These are phyloP conservation scores for Clausena lansium DNA, from an alignment of 345 rosid species.

Conservation along the genomic window DNA sequence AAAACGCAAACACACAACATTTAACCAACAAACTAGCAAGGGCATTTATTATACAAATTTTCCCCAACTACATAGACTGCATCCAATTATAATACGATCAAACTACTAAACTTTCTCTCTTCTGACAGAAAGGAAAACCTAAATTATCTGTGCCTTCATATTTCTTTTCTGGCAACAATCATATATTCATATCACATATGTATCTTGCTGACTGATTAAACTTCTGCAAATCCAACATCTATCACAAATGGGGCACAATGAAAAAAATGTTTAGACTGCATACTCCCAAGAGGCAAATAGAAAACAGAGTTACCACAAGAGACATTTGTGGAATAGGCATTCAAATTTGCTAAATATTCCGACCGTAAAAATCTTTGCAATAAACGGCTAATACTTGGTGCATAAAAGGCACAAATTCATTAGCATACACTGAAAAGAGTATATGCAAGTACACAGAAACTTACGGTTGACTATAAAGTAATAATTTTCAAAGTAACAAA, in stretches of 20 bases:
- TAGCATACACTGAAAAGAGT: neutral
- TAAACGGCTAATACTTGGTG: neutral
- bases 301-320: neutral
- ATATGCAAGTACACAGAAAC: neutral
- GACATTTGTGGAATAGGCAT: neutral
- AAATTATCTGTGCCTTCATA: neutral
- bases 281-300: neutral
- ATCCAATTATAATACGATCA: neutral
- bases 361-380: neutral
- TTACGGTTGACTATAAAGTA: neutral
- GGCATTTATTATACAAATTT: neutral
- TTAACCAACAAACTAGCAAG: neutral
- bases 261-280: conserved; percentile 1
- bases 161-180: neutral
- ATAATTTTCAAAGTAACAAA: neutral
- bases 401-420: neutral
- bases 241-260: neutral
- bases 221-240: neutral
- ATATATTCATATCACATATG: neutral
- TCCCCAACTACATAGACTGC: neutral
- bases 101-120: neutral
- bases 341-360: neutral
- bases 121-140: too few species aligned
- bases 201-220: neutral
- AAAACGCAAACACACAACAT: neutral